Conservation (phyloP, 2,329 filamentous ascomycete genomes). For the Pseudogymnoascus sp. region DNA sequence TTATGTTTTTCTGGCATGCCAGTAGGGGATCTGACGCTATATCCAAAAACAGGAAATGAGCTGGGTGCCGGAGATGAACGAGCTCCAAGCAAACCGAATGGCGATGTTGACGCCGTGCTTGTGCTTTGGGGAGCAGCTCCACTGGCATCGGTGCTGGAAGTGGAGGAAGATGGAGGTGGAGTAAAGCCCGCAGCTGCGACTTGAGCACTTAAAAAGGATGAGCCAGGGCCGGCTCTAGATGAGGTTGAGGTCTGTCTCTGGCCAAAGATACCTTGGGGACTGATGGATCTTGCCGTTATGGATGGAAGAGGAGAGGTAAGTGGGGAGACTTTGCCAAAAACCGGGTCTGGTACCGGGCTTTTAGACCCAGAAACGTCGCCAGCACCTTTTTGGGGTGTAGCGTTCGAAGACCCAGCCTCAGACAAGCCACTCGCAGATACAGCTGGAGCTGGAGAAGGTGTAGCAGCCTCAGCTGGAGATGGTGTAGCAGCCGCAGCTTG, state of each 20-base stretch:
- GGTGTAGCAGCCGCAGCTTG: not conserved
- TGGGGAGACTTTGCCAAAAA: not conserved
- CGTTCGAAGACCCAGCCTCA: not conserved
- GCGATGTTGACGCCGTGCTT: not conserved
- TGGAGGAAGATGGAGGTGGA: slow-evolving; percentile 29
- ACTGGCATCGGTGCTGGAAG: slow-evolving; percentile 33
- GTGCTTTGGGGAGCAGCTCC: slow-evolving; percentile 23
- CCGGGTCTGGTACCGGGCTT: not conserved
- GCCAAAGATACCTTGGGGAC: not conserved
- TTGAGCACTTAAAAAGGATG: not conserved
- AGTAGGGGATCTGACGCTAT: not conserved
- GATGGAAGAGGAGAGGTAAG: not conserved
- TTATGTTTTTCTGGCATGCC: not conserved
- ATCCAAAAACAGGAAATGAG: not conserved
- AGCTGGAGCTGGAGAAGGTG: not conserved
- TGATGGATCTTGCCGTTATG: not conserved
- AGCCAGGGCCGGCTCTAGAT: not conserved
- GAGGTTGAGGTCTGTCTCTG: not conserved
- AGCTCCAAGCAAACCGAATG: not conserved
- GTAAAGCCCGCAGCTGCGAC: not conserved
- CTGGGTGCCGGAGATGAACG: not conserved
- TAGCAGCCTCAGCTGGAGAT: not conserved
- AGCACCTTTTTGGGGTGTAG: not conserved
- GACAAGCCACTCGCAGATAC: not conserved
- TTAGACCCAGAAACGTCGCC: not conserved